phyloP scores from a whole-genome alignment of 1,139 yeast species.

The Scheffersomyces insectosa region DNA sequence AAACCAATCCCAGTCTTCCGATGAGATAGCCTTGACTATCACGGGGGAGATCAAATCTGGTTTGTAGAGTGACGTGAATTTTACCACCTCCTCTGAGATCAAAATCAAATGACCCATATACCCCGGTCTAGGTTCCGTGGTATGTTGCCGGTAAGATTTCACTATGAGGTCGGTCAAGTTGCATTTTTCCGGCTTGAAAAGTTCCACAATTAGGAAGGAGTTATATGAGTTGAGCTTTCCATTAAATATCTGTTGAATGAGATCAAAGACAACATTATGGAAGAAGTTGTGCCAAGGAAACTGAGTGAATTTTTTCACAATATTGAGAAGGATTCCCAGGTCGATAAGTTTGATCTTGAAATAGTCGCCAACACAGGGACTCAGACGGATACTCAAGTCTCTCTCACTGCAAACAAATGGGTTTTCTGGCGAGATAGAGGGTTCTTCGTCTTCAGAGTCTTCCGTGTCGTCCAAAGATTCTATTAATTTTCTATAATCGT shows the following conservation, averaged over 20 bases:
- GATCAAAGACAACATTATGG: constrained; percentile 52
- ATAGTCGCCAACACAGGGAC: constrained; percentile 46
- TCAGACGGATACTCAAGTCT: constrained; percentile 29
- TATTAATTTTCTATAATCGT: constrained; percentile 10
- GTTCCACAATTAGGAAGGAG: constrained; percentile 46
- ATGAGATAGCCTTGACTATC: constrained; percentile 38
- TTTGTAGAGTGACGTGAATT: constrained; percentile 49
- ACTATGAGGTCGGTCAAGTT: constrained; percentile 38
- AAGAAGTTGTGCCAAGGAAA: constrained; percentile 52
- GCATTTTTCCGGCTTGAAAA: constrained; percentile 33
- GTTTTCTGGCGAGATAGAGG: constrained; percentile 45
- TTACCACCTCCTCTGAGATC: constrained; percentile 51
- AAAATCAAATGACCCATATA: constrained; percentile 50
- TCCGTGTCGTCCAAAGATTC: constrained; percentile 23
- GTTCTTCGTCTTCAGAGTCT: constrained; percentile 51
- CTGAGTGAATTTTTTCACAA: constrained; percentile 38
- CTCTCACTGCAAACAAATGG: constrained; percentile 48
- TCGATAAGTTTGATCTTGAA: constrained; percentile 45
- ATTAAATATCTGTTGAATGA: constrained; percentile 49
- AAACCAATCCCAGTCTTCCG: constrained; percentile 49
- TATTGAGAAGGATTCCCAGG: constrained; percentile 36
- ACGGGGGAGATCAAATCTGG: constrained; percentile 49
- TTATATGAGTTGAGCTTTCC: constrained; percentile 51
- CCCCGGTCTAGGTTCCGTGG: constrained; percentile 40
- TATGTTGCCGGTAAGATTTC: constrained; percentile 24